These are phyloP conservation scores for Chytriomyces sp. DNA, from an alignment of 192 early-diverging fungal genomes.

Conservation along the genomic window DNA sequence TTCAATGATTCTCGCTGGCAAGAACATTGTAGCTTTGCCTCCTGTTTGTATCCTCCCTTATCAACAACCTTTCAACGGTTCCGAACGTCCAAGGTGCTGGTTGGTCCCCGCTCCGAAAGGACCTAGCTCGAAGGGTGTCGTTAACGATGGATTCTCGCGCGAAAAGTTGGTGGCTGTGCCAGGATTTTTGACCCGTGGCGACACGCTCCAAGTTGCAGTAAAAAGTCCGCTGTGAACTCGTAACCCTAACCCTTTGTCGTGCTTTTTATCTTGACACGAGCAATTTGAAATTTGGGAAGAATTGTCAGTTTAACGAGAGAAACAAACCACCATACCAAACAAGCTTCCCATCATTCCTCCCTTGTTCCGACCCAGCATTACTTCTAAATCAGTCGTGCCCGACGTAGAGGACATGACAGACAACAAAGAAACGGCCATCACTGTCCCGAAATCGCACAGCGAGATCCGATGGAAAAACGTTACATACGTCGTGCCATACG, in stretches of 20 bases:
- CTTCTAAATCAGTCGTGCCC: too few species aligned
- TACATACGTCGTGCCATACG: conserved; percentile 15
- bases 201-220: not conserved
- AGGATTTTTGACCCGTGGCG: not conserved
- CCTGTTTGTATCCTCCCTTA: conserved; percentile 1
- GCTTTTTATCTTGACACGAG: too few species aligned
- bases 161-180: not conserved
- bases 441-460: too few species aligned
- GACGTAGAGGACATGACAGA: too few species aligned
- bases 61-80: not conserved
- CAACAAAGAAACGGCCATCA: too few species aligned
- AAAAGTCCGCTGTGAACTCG: too few species aligned
- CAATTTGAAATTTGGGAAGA: too few species aligned
- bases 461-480: conserved; percentile 28
- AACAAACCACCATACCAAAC: too few species aligned
- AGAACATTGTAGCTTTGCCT: not conserved
- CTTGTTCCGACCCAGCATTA: too few species aligned
- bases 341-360: too few species aligned
- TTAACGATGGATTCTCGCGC: not conserved
- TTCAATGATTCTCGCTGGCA: not conserved
- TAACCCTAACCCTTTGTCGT: too few species aligned
- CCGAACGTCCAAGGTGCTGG: not conserved
- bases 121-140: not conserved
- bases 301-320: too few species aligned
- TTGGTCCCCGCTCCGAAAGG: conserved; percentile 15